phyloP scores from a whole-genome alignment of 2,329 filamentous ascomycete genomes.

The Cercospora brassicicola region DNA sequence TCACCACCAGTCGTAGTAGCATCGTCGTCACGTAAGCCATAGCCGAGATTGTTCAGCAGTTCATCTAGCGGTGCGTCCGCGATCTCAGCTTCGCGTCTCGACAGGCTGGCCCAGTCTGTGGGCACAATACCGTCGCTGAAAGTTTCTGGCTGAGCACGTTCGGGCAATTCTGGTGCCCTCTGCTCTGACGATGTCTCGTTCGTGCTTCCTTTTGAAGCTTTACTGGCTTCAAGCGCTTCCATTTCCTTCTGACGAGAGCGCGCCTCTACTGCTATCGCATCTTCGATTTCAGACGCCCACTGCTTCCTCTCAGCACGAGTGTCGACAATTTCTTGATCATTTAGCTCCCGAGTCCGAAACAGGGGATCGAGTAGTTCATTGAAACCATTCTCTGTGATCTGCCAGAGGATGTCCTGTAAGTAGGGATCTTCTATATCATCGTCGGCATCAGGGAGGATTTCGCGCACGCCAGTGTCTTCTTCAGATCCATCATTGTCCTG shows the following conservation, averaged over 20 bases:
- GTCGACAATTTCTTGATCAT: conserved; percentile 66
- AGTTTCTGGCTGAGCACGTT: not conserved
- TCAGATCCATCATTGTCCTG: not conserved
- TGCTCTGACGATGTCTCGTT: not conserved
- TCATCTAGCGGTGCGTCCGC: conserved; percentile 45
- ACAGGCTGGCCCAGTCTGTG: conserved; percentile 36
- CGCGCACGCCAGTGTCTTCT: not conserved
- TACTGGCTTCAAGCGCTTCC: not conserved
- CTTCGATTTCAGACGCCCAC: conserved; percentile 47
- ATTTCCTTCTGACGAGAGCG: not conserved
- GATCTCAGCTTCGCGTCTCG: conserved; percentile 36
- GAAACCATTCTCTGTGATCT: conserved; percentile 86
- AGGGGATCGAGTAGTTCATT: conserved; percentile 87
- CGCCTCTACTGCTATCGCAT: conserved; percentile 25
- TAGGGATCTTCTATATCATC: conserved; percentile 20
- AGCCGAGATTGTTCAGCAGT: conserved; percentile 46
- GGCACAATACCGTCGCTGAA: conserved; percentile 29
- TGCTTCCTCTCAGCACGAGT: conserved; percentile 63
- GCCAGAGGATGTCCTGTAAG: conserved; percentile 78
- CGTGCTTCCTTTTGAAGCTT: not conserved
- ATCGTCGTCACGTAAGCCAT: conserved; percentile 32
- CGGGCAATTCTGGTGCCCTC: conserved; percentile 11
- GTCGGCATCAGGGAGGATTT: not conserved
- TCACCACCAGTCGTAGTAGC: not conserved
- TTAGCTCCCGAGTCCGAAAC: conserved; percentile 77